Evolutionary conservation across 2,329 filamentous ascomycete genomes (phyloP).

Genomic region (Phoma herbarum): DNA sequence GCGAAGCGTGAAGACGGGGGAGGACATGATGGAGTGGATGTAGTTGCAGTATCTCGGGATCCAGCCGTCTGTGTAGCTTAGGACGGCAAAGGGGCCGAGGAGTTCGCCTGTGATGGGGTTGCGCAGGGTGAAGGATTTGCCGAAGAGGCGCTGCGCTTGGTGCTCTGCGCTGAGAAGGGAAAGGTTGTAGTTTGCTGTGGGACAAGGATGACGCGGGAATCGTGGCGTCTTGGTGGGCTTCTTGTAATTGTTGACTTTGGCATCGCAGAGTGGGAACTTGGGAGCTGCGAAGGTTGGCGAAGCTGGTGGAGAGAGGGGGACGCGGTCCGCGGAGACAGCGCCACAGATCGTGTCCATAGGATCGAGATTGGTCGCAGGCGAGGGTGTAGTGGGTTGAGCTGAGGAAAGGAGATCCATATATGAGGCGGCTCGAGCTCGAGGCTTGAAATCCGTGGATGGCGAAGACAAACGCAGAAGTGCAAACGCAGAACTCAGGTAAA

Average conservation of each 20-base stretch:
- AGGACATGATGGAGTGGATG: conserved; percentile 2
- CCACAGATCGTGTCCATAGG: not conserved
- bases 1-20: conserved; percentile 1
- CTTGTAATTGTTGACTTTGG: conserved; percentile 6
- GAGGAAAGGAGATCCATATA: conserved; percentile 8
- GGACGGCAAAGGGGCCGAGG: conserved; percentile 12
- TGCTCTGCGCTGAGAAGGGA: conserved; percentile 8
- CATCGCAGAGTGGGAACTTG: not conserved
- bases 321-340: not conserved
- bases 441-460: not conserved
- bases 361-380: not conserved
- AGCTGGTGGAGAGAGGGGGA: conserved; percentile 6
- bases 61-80: conserved; percentile 14
- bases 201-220: conserved; percentile 13
- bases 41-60: conserved; percentile 12
- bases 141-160: conserved; percentile 16
- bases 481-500: not conserved
- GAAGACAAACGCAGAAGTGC: not conserved
- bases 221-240: conserved; percentile 1
- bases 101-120: conserved; percentile 9
- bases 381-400: not conserved
- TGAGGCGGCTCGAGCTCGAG: not conserved
- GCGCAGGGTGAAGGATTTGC: conserved; percentile 9
- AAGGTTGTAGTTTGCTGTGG: conserved; percentile 11
- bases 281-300: not conserved